These are phyloP conservation scores for Penicillium sp. DNA, from an alignment of 2,329 filamentous ascomycete genomes.

Conservation along the genomic window DNA sequence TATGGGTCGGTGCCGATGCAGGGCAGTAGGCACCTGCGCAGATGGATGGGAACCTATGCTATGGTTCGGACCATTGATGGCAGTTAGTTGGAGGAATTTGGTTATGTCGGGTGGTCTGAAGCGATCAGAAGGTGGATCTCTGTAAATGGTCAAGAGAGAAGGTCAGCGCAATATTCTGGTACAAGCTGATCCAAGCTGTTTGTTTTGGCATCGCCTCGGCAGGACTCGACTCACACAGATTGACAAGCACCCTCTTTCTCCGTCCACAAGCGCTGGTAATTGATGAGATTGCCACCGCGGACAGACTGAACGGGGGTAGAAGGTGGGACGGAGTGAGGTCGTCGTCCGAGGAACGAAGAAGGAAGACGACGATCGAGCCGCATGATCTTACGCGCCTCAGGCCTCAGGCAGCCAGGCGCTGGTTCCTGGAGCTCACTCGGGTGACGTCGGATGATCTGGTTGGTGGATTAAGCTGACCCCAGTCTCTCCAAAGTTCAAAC, in stretches of 20 bases:
- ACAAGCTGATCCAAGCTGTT: constrained; percentile 3
- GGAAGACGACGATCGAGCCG: constrained; percentile 26
- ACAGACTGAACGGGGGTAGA: constrained; percentile 19
- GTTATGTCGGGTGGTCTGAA: background rate
- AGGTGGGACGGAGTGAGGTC: constrained; percentile 28
- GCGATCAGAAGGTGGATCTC: constrained; percentile 11
- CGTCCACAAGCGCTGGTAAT: constrained; percentile 16
- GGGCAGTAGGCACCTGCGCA: background rate
- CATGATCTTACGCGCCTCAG: constrained; percentile 29
- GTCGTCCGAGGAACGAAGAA: constrained; percentile 39
- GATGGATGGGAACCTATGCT: background rate
- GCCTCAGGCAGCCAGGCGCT: constrained; percentile 32
- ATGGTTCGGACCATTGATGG: constrained; percentile 5
- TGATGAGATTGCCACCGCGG: constrained; percentile 17
- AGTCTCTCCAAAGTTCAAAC: background rate
- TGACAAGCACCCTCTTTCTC: constrained; percentile 21
- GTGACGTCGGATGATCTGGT: constrained; percentile 2
- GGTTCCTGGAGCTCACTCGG: constrained; percentile 31
- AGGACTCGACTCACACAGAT: constrained; percentile 31
- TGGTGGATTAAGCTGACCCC: constrained; percentile 6
- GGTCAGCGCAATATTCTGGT: constrained; percentile 10
- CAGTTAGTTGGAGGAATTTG: background rate
- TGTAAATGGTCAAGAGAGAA: background rate
- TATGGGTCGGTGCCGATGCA: background rate
- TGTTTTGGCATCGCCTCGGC: constrained; percentile 12